Evolutionary conservation across 371 early-diverging fungal species (phyloP), one percentile per base, ranked within the genome.

Genomic region (Gilbertella persicaria): DNA sequence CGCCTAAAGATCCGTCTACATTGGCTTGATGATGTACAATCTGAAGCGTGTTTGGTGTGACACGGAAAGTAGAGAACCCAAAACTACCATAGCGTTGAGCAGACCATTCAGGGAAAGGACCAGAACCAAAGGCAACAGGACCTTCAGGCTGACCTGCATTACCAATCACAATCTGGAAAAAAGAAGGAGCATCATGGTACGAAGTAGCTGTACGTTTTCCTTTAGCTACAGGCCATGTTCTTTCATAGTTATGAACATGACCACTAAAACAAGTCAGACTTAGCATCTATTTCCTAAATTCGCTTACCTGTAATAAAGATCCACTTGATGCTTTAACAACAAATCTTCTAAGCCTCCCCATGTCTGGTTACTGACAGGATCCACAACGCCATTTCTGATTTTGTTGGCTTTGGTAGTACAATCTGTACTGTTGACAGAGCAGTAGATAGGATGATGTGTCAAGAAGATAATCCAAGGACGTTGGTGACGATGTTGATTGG

Each of bases 401-500:
- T 48, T 52, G 7, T 37, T 37, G 19, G 77, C 67, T n/a, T 60
- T 64, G 0, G 42, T 47, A 2, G 43, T 51, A 45, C 77, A 76
- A 42, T 70, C 68, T 8, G 38, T 16, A 7, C 46, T 58, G 12
- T 55, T 14, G n/a, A 17, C 30, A 16, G 59, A 52, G 24, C 69
- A 68, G 35, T 73, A 76, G 17, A 68, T 38, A 6, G 75, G 75
- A 47, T 67, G 69, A 41, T 77, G 77, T 2, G 69, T 68, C 13
- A 69, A 39, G 23, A 77, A 51, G 10, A 77, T 62, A 41, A 77
- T 65, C 74, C 73, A 77, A 14, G 77, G 77, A 14, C 71, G 50
- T 30, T 58, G 21, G 3, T 53, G 28, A 17, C 77, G 64, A n/a
- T 71, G 54, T 10, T 62, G 52, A 20, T 73, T 71, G 9, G 74